phyloP scores from a whole-genome alignment of 139 green algal species.

The Yamagishiella unicocca region DNA sequence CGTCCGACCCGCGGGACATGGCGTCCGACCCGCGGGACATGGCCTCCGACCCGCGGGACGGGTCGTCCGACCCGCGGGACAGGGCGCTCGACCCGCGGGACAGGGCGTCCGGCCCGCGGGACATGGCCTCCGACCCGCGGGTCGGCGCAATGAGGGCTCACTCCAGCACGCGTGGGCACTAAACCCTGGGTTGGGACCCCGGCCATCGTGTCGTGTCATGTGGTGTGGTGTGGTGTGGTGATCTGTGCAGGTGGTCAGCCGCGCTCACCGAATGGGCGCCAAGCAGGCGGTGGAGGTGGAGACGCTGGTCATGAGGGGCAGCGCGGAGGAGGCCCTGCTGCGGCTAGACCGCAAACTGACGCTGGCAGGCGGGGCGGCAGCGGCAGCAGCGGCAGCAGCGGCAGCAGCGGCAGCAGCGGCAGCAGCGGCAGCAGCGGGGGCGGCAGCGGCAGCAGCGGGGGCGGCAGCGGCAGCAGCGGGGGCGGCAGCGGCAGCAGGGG shows the following conservation, averaged over 20 bases:
- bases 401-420: not conserved
- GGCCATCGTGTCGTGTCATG: not conserved
- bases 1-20: too few relatives aligned
- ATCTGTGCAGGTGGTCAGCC: slow-evolving; percentile 77
- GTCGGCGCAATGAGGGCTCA: too few relatives aligned
- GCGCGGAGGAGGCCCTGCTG: slow-evolving; percentile 81
- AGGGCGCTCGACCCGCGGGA: not conserved
- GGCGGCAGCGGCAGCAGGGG: not conserved
- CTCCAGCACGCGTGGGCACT: too few relatives aligned
- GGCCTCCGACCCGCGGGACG: too few relatives aligned
- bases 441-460: not conserved
- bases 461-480: not conserved
- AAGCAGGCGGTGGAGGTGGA: slow-evolving; percentile 80
- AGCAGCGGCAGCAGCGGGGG: not conserved
- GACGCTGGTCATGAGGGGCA: slow-evolving; percentile 86
- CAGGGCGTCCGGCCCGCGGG: too few relatives aligned
- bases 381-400: not conserved
- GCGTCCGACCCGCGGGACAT: too few relatives aligned
- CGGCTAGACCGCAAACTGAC: too few relatives aligned
- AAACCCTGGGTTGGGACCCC: too few relatives aligned
- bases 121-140: too few relatives aligned
- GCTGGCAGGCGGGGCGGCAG: not conserved
- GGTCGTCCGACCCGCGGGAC: too few relatives aligned
- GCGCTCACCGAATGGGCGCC: slow-evolving; percentile 93
- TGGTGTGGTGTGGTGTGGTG: not conserved